Conservation (phyloP, 2,329 filamentous ascomycete genomes). For the Fusarium subtropicale region DNA sequence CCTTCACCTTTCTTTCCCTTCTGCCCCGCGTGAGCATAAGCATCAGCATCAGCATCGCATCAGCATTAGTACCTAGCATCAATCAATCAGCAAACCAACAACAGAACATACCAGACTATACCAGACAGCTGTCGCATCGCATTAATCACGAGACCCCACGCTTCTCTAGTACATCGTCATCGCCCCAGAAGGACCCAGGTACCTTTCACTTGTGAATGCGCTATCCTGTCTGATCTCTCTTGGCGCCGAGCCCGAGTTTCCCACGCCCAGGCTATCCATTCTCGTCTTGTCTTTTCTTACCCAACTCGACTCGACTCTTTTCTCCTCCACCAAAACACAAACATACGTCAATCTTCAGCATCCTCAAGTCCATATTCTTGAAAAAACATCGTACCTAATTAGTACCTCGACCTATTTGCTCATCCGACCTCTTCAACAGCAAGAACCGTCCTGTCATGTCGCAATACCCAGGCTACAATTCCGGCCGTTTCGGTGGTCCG, state of each 20-base stretch:
- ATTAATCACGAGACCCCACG: conserved; percentile 21
- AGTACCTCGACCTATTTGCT: not conserved
- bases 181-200: conserved; percentile 21
- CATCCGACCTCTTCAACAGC: conserved; percentile 1
- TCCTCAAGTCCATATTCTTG: conserved; percentile 6
- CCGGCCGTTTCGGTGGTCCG: conserved; percentile 57
- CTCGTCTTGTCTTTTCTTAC: conserved; percentile 23
- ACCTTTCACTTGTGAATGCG: conserved; percentile 26
- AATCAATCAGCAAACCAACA: conserved; percentile 15
- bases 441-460: conserved; percentile 61
- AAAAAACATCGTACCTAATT: not conserved
- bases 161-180: conserved; percentile 22
- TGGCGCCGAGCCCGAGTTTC: conserved; percentile 39
- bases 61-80: conserved; percentile 14
- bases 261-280: conserved; percentile 4
- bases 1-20: conserved; percentile 3
- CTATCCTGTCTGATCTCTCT: conserved; percentile 33
- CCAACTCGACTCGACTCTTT: conserved; percentile 10
- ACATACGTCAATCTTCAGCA: conserved; percentile 18
- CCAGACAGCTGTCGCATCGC: not conserved
- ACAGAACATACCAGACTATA: not conserved
- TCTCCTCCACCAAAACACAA: conserved; percentile 21
- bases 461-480: conserved; percentile 69
- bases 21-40: conserved; percentile 37
- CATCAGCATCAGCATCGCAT: conserved; percentile 24